These are phyloP conservation scores for Giardia duodenalis DNA, from an alignment of 208 protist genomes.

Conservation along the genomic window DNA sequence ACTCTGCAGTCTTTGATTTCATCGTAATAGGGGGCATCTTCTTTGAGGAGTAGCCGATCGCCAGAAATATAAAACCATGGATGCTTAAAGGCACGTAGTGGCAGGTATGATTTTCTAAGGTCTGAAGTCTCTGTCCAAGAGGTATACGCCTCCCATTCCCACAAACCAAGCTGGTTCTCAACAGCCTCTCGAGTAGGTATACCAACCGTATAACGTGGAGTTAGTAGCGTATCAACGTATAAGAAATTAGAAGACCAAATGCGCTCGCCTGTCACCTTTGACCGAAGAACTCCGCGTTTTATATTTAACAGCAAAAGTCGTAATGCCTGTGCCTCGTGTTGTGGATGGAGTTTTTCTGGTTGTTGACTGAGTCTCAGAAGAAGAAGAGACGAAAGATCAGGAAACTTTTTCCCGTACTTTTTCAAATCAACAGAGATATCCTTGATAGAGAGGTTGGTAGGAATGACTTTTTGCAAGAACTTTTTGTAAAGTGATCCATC, in stretches of 20 bases:
- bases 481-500: background rate
- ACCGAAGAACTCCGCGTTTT: background rate
- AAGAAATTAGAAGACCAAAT: background rate
- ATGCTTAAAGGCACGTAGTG: background rate
- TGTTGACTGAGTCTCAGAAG: background rate
- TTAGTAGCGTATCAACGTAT: background rate
- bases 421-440: background rate
- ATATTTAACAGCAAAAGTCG: background rate
- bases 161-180: background rate
- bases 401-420: background rate
- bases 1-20: background rate
- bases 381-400: background rate
- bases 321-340: background rate
- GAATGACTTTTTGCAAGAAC: no score
- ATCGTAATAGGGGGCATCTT: background rate
- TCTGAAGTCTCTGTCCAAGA: background rate
- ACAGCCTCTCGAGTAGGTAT: background rate
- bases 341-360: background rate
- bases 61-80: background rate
- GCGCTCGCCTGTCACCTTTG: background rate
- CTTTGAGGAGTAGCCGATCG: background rate
- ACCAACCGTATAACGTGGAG: background rate
- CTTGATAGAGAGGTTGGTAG: background rate
- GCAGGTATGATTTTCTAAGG: background rate
- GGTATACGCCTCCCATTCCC: background rate